Evolutionary conservation across 768 basidiomycete species (phyloP).

Genomic region (Myochromella boudieri): DNA sequence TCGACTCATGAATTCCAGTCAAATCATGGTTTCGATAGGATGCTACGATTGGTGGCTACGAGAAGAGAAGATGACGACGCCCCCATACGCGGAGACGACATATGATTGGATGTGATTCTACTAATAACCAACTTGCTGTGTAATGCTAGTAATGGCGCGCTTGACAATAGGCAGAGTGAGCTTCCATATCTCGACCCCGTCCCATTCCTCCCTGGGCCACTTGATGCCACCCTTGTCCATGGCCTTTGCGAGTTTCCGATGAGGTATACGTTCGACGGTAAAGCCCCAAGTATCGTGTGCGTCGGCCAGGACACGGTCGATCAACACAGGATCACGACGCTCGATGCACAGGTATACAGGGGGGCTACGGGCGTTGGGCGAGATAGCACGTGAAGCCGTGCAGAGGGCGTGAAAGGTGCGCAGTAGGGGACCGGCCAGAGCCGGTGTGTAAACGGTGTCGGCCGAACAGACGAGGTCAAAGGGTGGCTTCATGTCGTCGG

Average conservation of each 20-base stretch:
- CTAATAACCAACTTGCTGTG: background rate
- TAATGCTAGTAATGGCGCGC: too few relatives aligned
- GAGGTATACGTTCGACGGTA: slow-evolving; percentile 54
- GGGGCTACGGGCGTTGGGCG: slow-evolving; percentile 35
- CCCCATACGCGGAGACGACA: slow-evolving; percentile 12
- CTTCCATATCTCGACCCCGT: slow-evolving; percentile 81
- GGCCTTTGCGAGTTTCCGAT: slow-evolving; percentile 57
- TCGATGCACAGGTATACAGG: slow-evolving; percentile 70
- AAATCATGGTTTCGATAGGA: slow-evolving; percentile 75
- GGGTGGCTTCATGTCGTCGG: slow-evolving; percentile 46
- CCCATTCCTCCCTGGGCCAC: slow-evolving; percentile 76
- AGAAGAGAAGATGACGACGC: slow-evolving; percentile 51
- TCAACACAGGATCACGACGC: slow-evolving; percentile 68
- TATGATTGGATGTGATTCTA: background rate
- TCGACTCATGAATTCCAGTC: slow-evolving; percentile 39
- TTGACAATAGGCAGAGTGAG: slow-evolving; percentile 27
- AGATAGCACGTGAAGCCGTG: slow-evolving; percentile 29
- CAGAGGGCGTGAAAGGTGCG: slow-evolving; percentile 61
- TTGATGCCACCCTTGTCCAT: slow-evolving; percentile 54
- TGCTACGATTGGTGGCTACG: slow-evolving; percentile 54
- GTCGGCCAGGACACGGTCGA: slow-evolving; percentile 55
- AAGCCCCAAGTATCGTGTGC: slow-evolving; percentile 61
- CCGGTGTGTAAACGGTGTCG: slow-evolving; percentile 73
- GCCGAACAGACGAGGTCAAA: slow-evolving; percentile 81
- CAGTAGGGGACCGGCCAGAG: slow-evolving; percentile 68